Evolutionary conservation across 805 yeast genomes (phyloP), one percentile per base, ranked within the genome.

Genomic region (Kodamaea jinghongensis): DNA sequence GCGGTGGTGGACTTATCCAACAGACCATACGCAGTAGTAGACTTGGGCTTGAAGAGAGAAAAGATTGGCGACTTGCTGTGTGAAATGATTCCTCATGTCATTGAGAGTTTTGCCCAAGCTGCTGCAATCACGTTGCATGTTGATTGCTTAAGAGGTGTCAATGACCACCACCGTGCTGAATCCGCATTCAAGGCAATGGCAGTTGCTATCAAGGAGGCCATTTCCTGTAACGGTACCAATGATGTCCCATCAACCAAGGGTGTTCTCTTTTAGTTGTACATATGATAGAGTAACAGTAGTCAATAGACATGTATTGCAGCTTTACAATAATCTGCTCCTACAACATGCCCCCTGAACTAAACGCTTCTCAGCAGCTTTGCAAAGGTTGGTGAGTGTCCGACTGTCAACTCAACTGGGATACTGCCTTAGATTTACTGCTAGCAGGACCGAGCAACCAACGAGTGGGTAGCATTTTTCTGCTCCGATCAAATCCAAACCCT

Each of bases 161-260:
- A 93, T 62, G 99, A 93, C 63, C 99, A 93, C 63, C 99, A 93
- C 66, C 73, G 96, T 47, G 86, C 96, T 30, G 99, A 93, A 64
- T 78, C 88, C 59, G 98, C 99, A 0, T 93, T 93, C 69, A 93
- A 93, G 67, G 96, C 98, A 0, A 69, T 91, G 48, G 99, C 99
- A 0, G 72, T 93, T 14, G 99, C 99, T 3, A 72, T 93, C 36
- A 83, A 79, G 51, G 96, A 89, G 58, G 91, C 98, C 16, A 81
- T 77, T 35, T 73, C 91, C 8, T 73, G 76, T 49, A 88, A 88
- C 23, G 98, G 97, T 23, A 78, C 83, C 16, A 73, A 88, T 56
- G 99, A 93, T 46, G 86, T 93, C 33, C 99, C 99, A 14, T 83
- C 95, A 40, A 93, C 99, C 8, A 93, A 93, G 67, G 99, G 99